Conservation (phyloP, 805 yeast genomes). For the Teunomyces barrocoloradensis region DNA sequence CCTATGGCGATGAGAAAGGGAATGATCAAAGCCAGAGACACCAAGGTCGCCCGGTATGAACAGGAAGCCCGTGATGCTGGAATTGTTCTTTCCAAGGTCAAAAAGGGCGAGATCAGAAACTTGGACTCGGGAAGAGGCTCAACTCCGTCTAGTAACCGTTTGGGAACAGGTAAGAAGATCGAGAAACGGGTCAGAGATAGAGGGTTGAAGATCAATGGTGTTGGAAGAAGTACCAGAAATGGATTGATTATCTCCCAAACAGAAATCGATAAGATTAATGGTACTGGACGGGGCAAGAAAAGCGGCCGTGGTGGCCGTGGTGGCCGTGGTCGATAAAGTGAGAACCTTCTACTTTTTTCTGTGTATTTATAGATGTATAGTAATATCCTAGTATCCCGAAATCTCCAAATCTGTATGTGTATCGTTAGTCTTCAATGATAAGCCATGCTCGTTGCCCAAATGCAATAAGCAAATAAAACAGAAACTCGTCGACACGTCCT, state of each 20-base stretch:
- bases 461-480: conserved; percentile 82
- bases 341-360: not conserved
- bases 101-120: conserved; percentile 63
- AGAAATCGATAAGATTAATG: conserved; percentile 55
- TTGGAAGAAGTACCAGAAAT: conserved; percentile 75
- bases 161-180: conserved; percentile 46
- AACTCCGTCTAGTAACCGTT: conserved; percentile 47
- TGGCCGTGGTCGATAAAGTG: not conserved
- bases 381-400: conserved; percentile 8
- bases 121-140: conserved; percentile 54
- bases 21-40: conserved; percentile 58
- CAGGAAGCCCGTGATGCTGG: conserved; percentile 87
- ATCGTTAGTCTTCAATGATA: conserved; percentile 50
- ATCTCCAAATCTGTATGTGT: conserved; percentile 38
- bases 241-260: conserved; percentile 69
- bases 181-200: conserved; percentile 55
- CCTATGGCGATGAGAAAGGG: conserved; percentile 90
- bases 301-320: conserved; percentile 6
- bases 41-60: conserved; percentile 57
- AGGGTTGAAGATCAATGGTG: conserved; percentile 72
- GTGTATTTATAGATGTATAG: conserved; percentile 1
- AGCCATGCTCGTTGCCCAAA: conserved; percentile 82
- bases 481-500: conserved; percentile 79
- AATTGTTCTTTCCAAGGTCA: conserved; percentile 70
- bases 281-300: conserved; percentile 11